Conservation (phyloP, 176 grass and related monocot genomes). For the Secale cereale region DNA sequence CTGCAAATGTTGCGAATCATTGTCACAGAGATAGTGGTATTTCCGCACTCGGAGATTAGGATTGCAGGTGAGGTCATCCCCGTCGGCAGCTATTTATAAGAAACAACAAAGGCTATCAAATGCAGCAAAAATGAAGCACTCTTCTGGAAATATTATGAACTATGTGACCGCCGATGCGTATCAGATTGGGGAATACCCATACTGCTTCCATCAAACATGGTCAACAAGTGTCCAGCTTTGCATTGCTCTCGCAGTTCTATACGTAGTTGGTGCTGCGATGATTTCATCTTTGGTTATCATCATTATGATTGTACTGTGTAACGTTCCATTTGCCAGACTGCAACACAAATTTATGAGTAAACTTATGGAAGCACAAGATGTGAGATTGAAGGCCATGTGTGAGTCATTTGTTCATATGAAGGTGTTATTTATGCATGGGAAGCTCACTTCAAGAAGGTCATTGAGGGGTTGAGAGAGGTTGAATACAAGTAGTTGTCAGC, state of each 20-base stretch:
- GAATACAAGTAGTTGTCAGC: constrained; percentile 76
- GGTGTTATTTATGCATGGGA: constrained; percentile 89
- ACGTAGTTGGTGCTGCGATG: constrained; percentile 63
- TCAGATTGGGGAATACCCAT: constrained; percentile 85
- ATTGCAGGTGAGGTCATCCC: constrained; percentile 68
- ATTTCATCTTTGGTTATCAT: constrained; percentile 68
- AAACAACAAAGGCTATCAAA: constrained; percentile 76
- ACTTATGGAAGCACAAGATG: constrained; percentile 87
- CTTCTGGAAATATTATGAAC: constrained; percentile 86
- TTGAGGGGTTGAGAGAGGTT: constrained; percentile 62
- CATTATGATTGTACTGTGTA: constrained; percentile 64
- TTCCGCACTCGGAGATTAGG: constrained; percentile 75
- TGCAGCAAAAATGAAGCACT: constrained; percentile 67
- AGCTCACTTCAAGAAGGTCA: constrained; percentile 75
- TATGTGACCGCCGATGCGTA: constrained; percentile 87
- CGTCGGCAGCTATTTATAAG: constrained; percentile 72
- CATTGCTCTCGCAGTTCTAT: constrained; percentile 72
- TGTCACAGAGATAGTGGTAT: constrained; percentile 90
- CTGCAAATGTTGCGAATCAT: constrained; percentile 70
- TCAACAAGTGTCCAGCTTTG: constrained; percentile 74
- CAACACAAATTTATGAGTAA: constrained; percentile 74
- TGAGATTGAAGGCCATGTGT: constrained; percentile 71
- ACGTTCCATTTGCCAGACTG: constrained; percentile 80
- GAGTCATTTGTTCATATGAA: constrained; percentile 85
- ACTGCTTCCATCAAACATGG: constrained; percentile 96